Evolutionary conservation across 225 moss, liverwort and hornwort genomes (phyloP), one percentile per base, ranked within the genome.

Genomic region (Ulota crispa): DNA sequence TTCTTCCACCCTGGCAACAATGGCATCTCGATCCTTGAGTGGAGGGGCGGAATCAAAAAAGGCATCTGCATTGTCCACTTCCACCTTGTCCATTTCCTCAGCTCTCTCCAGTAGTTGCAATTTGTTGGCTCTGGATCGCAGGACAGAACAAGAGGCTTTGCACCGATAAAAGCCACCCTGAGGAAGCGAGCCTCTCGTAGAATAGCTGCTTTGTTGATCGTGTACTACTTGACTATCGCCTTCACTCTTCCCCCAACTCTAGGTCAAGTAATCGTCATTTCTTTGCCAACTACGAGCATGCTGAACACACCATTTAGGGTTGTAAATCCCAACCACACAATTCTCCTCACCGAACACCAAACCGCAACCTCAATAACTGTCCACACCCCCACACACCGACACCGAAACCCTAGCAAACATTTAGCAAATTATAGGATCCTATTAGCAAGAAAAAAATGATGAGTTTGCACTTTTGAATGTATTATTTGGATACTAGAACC

Each of bases 1-100:
- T 18, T 89, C 78, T 52, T 96, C 85, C 66, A 96, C 92, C 54
- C 75, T 68, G 9, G 89, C 81, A 26, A 80, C 70, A 50, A 94
- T 89, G 21, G 56, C 69, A 72, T 93, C 91, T 68, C 86, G 84
- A 41, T 93, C 84, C 60, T 87, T 91, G 47, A 96, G 75, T 61
- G 94, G 91, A 30, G 99, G 99, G 27, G 99, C 99, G 18, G 94
- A 85, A 55, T 90, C 91, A 47, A 99, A 99, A 77, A 99, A 99
- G 13, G 88, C 85, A 63, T 89, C 88, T 13, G 91, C 96, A 76
- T 91, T 92, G 77, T 87, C 86, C 61, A 72, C 83, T 78, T 91
- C 90, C 41, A 47, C 28, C 52, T 70, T 47, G 45, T 81, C 88
- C 84, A 86, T 90, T 20, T 19, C 79, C 64, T 81, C 47, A 39